phyloP scores from a whole-genome alignment of 2,329 filamentous ascomycete species.

The Xylariaceae sp. region DNA sequence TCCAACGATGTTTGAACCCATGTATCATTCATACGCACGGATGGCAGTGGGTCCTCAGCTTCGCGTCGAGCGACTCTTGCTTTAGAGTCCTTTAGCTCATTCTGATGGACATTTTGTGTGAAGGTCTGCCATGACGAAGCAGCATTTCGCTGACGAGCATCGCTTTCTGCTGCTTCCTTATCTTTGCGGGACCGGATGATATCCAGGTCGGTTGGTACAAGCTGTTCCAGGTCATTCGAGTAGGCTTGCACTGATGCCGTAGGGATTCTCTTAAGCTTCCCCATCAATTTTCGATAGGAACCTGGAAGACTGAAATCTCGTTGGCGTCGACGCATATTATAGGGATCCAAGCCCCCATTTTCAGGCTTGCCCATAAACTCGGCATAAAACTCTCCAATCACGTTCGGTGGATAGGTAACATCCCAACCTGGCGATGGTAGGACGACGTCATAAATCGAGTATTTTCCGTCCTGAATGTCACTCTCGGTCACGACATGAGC shows the following conservation, averaged over 20 bases:
- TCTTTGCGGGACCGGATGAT: constrained; percentile 57
- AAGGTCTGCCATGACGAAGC: constrained; percentile 36
- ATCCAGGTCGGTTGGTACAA: constrained; percentile 88
- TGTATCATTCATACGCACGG: constrained; percentile 46
- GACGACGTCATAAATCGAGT: constrained; percentile 85
- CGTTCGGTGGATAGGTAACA: constrained; percentile 83
- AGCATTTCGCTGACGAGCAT: constrained; percentile 26
- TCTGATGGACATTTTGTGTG: constrained; percentile 35
- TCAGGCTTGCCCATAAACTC: constrained; percentile 82
- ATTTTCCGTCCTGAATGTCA: constrained; percentile 80
- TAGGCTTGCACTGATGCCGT: constrained; percentile 76
- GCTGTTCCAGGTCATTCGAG: constrained; percentile 74
- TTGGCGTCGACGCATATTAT: constrained; percentile 84
- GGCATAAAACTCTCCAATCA: constrained; percentile 82
- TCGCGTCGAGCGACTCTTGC: constrained; percentile 39
- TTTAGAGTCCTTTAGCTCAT: constrained; percentile 35
- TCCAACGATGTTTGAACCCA: constrained; percentile 50
- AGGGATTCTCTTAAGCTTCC: constrained; percentile 69
- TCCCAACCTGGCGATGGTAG: constrained; percentile 93
- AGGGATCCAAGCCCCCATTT: constrained; percentile 81
- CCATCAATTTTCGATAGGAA: constrained; percentile 84
- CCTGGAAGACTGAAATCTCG: constrained; percentile 90
- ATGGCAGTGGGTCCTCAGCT: constrained; percentile 32
- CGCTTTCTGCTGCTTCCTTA: constrained; percentile 36
- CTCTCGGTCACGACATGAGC: constrained; percentile 76